A percentile compares a stretch with the other conserved stretches of the same genome.
phyloP scores from a whole-genome alignment of 2,329 filamentous ascomycete species.

The Arthrobotrys iridis region DNA sequence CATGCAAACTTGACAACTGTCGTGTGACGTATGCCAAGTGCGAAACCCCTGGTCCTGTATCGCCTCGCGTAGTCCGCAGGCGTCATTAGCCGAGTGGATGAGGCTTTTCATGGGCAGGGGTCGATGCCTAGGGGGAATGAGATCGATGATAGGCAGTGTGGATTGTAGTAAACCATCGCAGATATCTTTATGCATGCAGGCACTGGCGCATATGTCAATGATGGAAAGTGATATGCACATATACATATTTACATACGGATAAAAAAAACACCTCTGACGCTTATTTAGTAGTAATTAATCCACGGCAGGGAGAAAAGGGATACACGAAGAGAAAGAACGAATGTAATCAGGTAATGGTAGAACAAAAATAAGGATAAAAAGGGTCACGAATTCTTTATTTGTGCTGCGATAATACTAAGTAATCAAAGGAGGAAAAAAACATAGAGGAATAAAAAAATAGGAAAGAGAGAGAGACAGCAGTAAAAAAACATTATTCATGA shows the following conservation, averaged over 20 bases:
- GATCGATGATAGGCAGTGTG: no score
- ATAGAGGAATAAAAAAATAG: neutral
- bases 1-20: conserved; percentile 12
- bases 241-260: no score
- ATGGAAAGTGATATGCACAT: no score
- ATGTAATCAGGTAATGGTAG: conserved; percentile 26
- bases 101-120: conserved; percentile 6
- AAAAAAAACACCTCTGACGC: neutral
- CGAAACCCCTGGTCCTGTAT: conserved; percentile 15
- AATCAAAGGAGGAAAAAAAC: conserved; percentile 10
- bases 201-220: neutral
- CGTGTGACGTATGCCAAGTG: conserved; percentile 52
- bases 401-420: conserved; percentile 26
- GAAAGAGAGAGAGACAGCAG: conserved; percentile 2
- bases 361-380: conserved; percentile 28
- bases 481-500: conserved; percentile 47
- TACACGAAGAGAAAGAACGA: conserved; percentile 10
- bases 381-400: conserved; percentile 45
- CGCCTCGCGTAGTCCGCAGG: conserved; percentile 21
- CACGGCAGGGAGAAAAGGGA: conserved; percentile 1
- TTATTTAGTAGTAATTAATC: conserved; percentile 5
- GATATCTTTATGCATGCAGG: neutral
- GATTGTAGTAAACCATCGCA: no score
- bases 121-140: neutral
- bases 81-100: conserved; percentile 31